These are phyloP conservation scores for Globomyces pollinis-pini DNA, from an alignment of 192 early-diverging fungal species.

Conservation along the genomic window DNA sequence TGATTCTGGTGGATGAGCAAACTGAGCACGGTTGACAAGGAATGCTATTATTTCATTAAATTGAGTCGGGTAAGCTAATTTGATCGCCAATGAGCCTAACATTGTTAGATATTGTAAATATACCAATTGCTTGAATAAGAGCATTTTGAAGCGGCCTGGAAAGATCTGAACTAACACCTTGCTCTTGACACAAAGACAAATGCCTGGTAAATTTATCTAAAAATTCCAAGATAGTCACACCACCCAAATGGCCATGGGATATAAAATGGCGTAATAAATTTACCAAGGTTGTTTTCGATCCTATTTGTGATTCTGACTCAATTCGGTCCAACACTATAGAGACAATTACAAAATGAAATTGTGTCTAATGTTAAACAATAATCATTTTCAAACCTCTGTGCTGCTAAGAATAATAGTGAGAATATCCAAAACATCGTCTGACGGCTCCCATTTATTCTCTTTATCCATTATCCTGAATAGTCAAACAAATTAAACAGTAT, in stretches of 20 bases:
- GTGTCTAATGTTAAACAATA: not conserved
- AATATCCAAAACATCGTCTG: constrained; percentile 15
- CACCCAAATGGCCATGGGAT: constrained; percentile 8
- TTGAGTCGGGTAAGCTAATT: constrained; percentile 28
- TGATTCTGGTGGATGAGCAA: not conserved
- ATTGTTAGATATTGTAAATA: too few relatives aligned
- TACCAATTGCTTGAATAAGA: constrained; percentile 15
- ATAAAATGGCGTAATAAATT: constrained; percentile 8
- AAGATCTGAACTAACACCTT: not conserved
- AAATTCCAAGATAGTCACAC: constrained; percentile 25
- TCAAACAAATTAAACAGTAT: too few relatives aligned
- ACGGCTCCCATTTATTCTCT: constrained; percentile 6
- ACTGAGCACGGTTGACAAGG: constrained; percentile 19
- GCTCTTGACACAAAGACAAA: too few relatives aligned
- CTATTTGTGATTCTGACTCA: not conserved
- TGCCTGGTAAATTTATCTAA: constrained; percentile 21
- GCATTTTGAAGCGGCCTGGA: constrained; percentile 5
- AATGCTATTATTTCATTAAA: constrained; percentile 30
- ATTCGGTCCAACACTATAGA: constrained; percentile 19
- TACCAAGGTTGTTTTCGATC: constrained; percentile 14
- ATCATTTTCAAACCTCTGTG: constrained; percentile 5
- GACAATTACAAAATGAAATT: constrained; percentile 22
- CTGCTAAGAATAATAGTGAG: too few relatives aligned
- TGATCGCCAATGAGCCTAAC: constrained; percentile 13
- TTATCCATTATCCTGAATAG: constrained; percentile 18